A percentile compares a stretch with the other conserved stretches of the same genome.
These are phyloP conservation scores for Phyllosticta citrichinensis DNA, from an alignment of 2,329 filamentous ascomycete genomes.

Conservation along the genomic window DNA sequence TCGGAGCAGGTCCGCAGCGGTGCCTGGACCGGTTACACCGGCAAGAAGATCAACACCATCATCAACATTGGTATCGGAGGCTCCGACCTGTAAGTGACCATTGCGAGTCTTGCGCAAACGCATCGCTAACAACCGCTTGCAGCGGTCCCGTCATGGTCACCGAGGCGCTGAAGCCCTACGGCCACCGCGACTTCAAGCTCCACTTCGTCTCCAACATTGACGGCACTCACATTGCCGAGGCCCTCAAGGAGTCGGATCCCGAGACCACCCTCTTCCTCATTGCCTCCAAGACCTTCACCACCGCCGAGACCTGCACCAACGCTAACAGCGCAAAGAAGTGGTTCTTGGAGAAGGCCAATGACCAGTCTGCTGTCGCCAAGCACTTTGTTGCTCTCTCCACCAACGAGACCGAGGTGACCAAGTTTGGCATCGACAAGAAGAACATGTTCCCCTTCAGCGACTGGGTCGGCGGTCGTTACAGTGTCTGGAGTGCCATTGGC, in stretches of 20 bases:
- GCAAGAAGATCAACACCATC: slow-evolving; percentile 94
- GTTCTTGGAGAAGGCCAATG: slow-evolving; percentile 83
- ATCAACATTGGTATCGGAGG: slow-evolving; percentile 97
- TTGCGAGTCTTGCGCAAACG: not conserved
- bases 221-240: slow-evolving; percentile 94
- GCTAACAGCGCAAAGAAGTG: slow-evolving; percentile 94
- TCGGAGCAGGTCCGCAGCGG: slow-evolving; percentile 89
- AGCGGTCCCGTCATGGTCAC: slow-evolving; percentile 98
- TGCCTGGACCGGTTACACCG: slow-evolving; percentile 93
- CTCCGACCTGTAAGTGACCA: slow-evolving; percentile 74
- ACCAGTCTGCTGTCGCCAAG: slow-evolving; percentile 71
- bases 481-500: slow-evolving; percentile 97
- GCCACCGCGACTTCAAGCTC: slow-evolving; percentile 71
- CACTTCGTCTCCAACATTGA: slow-evolving; percentile 99
- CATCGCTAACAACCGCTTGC: not conserved
- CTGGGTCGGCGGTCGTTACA: slow-evolving; percentile 98
- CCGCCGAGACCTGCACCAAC: slow-evolving; percentile 92
- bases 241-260: slow-evolving; percentile 76
- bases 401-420: slow-evolving; percentile 88
- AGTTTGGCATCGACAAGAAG: slow-evolving; percentile 96
- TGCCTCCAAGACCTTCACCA: slow-evolving; percentile 98
- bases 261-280: slow-evolving; percentile 99
- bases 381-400: slow-evolving; percentile 98
- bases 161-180: slow-evolving; percentile 92
- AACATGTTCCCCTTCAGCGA: slow-evolving; percentile 99